Evolutionary conservation across 495 filamentous ascomycete species (phyloP), one percentile per base, ranked within the genome.

Genomic region (Aspergillus incahuasiensis): DNA sequence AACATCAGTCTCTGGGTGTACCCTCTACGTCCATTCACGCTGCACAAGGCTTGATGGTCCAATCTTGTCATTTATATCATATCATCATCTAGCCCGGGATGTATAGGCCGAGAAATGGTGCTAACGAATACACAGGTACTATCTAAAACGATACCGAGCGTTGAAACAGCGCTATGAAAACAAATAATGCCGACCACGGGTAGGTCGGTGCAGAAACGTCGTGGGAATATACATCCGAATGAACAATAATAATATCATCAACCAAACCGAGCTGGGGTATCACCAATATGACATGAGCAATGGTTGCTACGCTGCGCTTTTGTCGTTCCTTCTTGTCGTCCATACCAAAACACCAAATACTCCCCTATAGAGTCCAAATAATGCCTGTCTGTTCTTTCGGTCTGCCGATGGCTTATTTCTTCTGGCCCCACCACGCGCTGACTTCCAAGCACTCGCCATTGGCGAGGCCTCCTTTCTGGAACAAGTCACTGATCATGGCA

Each of bases 371-470:
- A 56, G 52, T 58, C 48, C 43, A 44, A 44, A 63, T 39, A 48
- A 43, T 61, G 48, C 18, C 44, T 54, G 45, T 55, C 34, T 48
- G 41, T 51, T 34, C n/a, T 59, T 45, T 32, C 52, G 49, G 43
- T 54, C 35, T 49, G 34, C 52, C 46, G 41, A 50, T 41, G 21
- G 19, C 47, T 71, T 55, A 75, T 68, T 71, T 80, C 74, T 91
- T 95, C 68, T 77, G 76, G 59, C 89, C 91, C 86, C 90, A 95
- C 91, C 91, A 96, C n/a, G 89, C 91, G 49, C 91, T 92, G 54
- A 94, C 82, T 76, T 97, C 92, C 42, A 97, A 72, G 69, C 91
- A 95, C 72, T 97, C 92, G 40, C 92, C 90, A 74, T 83, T 89
- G 32, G 83, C 82, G 21, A 90, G 84, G 19, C 90, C 88, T 42